Evolutionary conservation across 352 stramenopile genomes (phyloP).

Genomic region (Pythium rishiriense): DNA sequence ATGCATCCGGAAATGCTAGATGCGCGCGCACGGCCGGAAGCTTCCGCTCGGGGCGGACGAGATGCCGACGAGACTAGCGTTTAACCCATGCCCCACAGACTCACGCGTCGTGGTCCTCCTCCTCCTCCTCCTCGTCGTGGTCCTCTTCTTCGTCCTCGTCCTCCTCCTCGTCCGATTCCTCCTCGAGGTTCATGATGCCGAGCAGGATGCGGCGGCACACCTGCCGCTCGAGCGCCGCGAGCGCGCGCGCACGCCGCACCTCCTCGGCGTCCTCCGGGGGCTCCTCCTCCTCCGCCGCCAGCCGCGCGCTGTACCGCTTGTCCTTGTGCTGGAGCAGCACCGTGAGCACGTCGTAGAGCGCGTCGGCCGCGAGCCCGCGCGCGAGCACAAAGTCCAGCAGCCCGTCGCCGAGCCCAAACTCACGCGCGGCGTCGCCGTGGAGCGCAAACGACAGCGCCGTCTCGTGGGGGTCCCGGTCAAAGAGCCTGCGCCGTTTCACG

Average conservation of each 20-base stretch:
- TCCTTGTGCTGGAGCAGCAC: conserved; percentile 64
- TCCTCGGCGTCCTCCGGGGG: conserved; percentile 5
- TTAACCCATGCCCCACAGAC: neutral
- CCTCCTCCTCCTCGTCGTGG: conserved; percentile 17
- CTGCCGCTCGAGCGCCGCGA: conserved; percentile 51
- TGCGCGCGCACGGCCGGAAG: neutral
- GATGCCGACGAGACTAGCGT: conserved; percentile 13
- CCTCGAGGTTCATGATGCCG: conserved; percentile 60
- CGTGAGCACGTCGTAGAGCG: conserved; percentile 64
- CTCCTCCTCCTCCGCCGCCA: conserved; percentile 21
- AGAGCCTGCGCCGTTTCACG: conserved; percentile 53
- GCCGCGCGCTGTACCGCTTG: conserved; percentile 55
- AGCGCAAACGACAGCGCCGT: conserved; percentile 54
- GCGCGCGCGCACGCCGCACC: conserved; percentile 23
- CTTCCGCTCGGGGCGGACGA: conserved; percentile 11
- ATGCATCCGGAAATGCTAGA: neutral
- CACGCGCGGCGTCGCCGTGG: conserved; percentile 41
- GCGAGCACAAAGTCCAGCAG: conserved; percentile 67
- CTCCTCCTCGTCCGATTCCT: conserved; percentile 33
- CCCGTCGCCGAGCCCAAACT: conserved; percentile 67
- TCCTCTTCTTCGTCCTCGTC: conserved; percentile 13
- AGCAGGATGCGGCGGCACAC: conserved; percentile 64
- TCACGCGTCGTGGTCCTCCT: conserved; percentile 1
- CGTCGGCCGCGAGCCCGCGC: conserved; percentile 47
- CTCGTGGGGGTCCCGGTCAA: conserved; percentile 20